Base-by-base conservation (phyloP, 2,329 filamentous ascomycete species). In the Claviceps pazoutovae region DNA sequence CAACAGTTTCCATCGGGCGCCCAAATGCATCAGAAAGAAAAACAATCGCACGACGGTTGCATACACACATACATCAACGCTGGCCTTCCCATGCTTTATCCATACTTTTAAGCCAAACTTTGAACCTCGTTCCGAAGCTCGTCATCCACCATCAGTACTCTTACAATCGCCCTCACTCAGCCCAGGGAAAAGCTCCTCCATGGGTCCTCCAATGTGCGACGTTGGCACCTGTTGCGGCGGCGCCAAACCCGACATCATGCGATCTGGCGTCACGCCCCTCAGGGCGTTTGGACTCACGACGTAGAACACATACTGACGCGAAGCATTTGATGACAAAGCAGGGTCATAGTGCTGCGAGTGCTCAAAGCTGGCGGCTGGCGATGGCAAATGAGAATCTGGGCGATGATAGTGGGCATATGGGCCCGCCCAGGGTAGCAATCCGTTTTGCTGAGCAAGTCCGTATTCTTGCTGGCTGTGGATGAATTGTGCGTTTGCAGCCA, bases 131-230 rank as follows among this genome's bases (percentile, higher is more conserved):
- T 34, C 30, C 30, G 30, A 34, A 34, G 30, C 17, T 14, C n/a
- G 19, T 46, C 19, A 46, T 11, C 34, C 37, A 42, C n/a, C 34
- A 38, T 47, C 26, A n/a, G 43, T 37, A 36, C 41, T 23, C 17
- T 42, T 42, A 5, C 11, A 23, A 14, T 47, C 44, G 17, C 21
- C 49, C 17, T 51, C 49, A 21, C 41, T 17, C 23, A 51, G 37
- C 11, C 49, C 49, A 8, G 44, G 49, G 14, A 46, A 51, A n/a
- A 51, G 49, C 44, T 51, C 43, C 37, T 51, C 49, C n/a, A 51
- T 46, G 34, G 49, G 49, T 16, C 26, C 49, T 17, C 43, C 49
- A 14, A 51, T 41, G n/a, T 47, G 49, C 16, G 49, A 38, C 49
- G 21, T n/a, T 16, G 49, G 42, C 42, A 37, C 41, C 30, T 44